phyloP scores from a whole-genome alignment of 2,329 filamentous ascomycete genomes.

The Alternaria arborescens region DNA sequence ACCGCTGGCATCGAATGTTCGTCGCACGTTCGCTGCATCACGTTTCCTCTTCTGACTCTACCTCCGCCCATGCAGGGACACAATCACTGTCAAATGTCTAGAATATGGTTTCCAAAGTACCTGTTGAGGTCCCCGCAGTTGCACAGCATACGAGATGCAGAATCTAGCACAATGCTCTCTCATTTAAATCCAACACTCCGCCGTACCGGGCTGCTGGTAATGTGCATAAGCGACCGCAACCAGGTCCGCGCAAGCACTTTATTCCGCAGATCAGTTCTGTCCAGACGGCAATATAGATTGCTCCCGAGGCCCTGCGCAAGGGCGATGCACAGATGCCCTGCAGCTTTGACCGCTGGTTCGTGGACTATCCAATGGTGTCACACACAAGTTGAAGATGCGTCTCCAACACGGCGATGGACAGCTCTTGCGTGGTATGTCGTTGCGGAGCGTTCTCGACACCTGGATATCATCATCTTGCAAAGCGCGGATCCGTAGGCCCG shows the following conservation, averaged over 20 bases:
- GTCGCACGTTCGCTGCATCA: constrained; percentile 5
- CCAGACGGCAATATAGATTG: constrained; percentile 17
- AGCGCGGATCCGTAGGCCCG: neutral
- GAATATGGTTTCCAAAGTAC: constrained; percentile 16
- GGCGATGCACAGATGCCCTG: constrained; percentile 21
- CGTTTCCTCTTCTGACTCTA: neutral
- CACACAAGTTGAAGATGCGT: constrained; percentile 5
- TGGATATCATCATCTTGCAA: neutral
- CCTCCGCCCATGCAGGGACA: constrained; percentile 13
- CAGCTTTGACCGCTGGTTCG: constrained; percentile 25
- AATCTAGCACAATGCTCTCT: constrained; percentile 27
- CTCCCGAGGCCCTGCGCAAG: constrained; percentile 18
- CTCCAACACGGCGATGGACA: neutral
- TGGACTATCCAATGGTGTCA: constrained; percentile 9
- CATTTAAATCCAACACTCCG: constrained; percentile 26
- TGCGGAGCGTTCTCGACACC: neutral
- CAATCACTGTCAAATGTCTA: neutral
- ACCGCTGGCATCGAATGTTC: constrained; percentile 8
- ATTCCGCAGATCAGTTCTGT: constrained; percentile 29
- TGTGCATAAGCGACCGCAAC: constrained; percentile 16
- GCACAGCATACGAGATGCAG: constrained; percentile 18
- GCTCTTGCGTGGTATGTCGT: neutral
- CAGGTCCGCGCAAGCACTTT: constrained; percentile 25
- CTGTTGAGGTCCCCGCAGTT: constrained; percentile 20
- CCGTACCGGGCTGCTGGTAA: constrained; percentile 35